Conservation (phyloP, 2,329 filamentous ascomycete genomes). For the Pseudogymnoascus sp. region DNA sequence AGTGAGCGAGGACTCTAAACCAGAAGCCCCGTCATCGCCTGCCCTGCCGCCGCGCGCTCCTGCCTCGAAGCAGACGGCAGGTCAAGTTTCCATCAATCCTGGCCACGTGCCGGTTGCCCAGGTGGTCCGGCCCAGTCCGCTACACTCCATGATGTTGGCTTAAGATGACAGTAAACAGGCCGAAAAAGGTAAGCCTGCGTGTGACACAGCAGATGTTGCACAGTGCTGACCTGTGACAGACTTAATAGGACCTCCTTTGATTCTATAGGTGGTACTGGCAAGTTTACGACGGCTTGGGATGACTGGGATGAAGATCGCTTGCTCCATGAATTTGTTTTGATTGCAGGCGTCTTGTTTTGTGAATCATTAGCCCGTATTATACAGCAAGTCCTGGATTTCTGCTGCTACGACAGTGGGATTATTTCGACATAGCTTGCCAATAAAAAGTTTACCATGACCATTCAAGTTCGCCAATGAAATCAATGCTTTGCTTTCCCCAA, state of each 20-base stretch:
- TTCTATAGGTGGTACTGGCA: constrained; percentile 2
- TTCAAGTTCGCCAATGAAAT: not conserved
- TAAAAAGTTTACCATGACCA: constrained; percentile 3
- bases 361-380: constrained; percentile 6
- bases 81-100: constrained; percentile 28
- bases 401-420: not conserved
- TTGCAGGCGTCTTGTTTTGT: constrained; percentile 10
- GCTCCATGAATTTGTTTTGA: constrained; percentile 9
- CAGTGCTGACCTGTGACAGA: not conserved
- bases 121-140: constrained; percentile 55
- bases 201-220: not conserved
- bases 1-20: constrained; percentile 75
- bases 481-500: not conserved
- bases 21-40: constrained; percentile 41
- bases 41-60: constrained; percentile 35
- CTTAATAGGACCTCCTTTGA: constrained; percentile 1
- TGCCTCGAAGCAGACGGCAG: constrained; percentile 37
- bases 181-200: not conserved
- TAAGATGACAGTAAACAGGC: constrained; percentile 12
- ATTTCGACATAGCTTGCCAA: constrained; percentile 4
- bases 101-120: constrained; percentile 29
- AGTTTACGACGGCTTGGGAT: constrained; percentile 7
- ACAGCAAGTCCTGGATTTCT: not conserved
- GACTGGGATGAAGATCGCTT: constrained; percentile 9
- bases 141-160: constrained; percentile 57